A percentile compares a stretch with the other conserved stretches of the same genome.
Conservation (phyloP, 495 filamentous ascomycete genomes). For the Letharia lupina region DNA sequence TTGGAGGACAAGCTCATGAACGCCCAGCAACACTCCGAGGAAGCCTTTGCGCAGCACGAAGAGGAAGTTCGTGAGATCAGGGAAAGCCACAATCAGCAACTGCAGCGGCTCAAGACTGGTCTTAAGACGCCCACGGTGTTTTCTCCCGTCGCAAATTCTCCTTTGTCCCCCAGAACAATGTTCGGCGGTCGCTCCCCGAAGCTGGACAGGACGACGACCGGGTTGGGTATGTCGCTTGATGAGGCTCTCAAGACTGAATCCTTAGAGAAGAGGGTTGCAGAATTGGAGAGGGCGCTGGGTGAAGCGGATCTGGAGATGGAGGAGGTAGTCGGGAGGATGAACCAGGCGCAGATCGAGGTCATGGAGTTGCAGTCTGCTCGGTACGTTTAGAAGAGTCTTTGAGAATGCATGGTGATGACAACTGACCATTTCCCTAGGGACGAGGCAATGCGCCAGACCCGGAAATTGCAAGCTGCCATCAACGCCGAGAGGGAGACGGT, state of each 20-base stretch:
- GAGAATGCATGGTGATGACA: neutral
- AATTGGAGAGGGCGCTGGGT: conserved; percentile 72
- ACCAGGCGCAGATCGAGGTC: conserved; percentile 88
- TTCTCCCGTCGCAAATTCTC: conserved; percentile 44
- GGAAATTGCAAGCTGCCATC: conserved; percentile 61
- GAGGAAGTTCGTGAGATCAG: conserved; percentile 69
- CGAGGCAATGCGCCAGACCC: conserved; percentile 74
- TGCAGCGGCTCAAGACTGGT: conserved; percentile 62
- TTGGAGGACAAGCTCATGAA: conserved; percentile 77
- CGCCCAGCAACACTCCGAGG: conserved; percentile 82
- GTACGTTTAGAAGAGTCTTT: conserved; percentile 34
- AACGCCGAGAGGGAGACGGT: conserved; percentile 50
- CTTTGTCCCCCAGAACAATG: conserved; percentile 49
- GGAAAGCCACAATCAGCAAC: conserved; percentile 68
- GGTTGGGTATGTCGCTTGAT: conserved; percentile 46
- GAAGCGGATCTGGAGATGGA: conserved; percentile 91
- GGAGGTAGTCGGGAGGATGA: conserved; percentile 87
- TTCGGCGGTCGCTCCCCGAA: conserved; percentile 49
- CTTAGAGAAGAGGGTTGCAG: conserved; percentile 64
- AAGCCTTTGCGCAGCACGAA: conserved; percentile 71
- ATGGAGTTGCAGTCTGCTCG: conserved; percentile 83
- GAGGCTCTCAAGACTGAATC: conserved; percentile 60
- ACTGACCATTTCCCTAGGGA: conserved; percentile 50
- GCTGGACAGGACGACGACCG: conserved; percentile 50
- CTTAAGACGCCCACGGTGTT: conserved; percentile 35